phyloP scores from a whole-genome alignment of 371 early-diverging fungal species.

The Mortierella sp. region DNA sequence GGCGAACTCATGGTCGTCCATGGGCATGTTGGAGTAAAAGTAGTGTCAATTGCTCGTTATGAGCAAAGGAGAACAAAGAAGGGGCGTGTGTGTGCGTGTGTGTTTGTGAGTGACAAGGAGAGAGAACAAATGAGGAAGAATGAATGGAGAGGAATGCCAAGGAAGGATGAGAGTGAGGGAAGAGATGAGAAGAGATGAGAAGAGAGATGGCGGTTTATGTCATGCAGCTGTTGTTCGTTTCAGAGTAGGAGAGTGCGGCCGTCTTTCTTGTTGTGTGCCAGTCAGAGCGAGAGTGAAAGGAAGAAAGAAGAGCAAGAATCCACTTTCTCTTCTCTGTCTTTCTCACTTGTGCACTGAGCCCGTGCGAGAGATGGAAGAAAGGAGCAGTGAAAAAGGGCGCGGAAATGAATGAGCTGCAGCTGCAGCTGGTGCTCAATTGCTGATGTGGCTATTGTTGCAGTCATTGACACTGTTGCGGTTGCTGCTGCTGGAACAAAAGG shows the following conservation, averaged over 20 bases:
- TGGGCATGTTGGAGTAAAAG: neutral
- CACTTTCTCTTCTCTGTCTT: neutral
- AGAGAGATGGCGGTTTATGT: neutral
- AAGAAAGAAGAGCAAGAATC: neutral
- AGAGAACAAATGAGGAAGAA: neutral
- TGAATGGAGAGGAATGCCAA: neutral
- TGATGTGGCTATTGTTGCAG: too few relatives aligned
- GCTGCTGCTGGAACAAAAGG: too few relatives aligned
- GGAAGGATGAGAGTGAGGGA: neutral
- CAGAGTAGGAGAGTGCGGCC: neutral
- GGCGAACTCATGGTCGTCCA: conserved; percentile 9
- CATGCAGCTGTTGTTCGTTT: neutral
- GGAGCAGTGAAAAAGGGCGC: neutral
- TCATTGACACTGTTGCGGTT: too few relatives aligned
- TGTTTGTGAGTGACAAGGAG: neutral
- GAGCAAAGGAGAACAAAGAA: neutral
- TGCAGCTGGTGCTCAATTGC: too few relatives aligned
- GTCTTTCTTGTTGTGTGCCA: neutral
- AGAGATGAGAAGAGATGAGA: neutral
- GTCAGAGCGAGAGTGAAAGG: neutral
- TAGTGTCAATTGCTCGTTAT: neutral
- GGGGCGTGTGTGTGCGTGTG: neutral
- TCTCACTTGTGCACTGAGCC: conserved; percentile 1
- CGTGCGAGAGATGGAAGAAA: neutral
- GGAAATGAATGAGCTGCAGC: neutral